phyloP scores from a whole-genome alignment of 2,329 filamentous ascomycete species.

The Clonostachys chloroleuca region DNA sequence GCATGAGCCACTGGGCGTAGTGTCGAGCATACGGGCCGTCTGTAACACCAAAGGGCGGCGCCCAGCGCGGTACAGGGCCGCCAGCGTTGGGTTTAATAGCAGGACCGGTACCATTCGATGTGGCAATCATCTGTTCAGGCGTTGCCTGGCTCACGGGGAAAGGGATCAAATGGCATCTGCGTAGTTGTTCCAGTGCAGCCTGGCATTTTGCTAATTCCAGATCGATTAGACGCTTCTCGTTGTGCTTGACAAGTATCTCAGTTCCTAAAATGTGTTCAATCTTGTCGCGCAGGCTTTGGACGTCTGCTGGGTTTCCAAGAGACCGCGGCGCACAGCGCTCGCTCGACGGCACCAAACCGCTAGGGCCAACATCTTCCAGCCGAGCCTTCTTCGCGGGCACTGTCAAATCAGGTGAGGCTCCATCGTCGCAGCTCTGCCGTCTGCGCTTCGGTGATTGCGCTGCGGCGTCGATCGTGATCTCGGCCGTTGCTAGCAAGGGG shows the following conservation, averaged over 20 bases:
- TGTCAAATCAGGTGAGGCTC: too few relatives aligned
- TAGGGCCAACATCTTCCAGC: too few relatives aligned
- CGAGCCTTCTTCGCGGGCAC: too few relatives aligned
- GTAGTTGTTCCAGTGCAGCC: slow-evolving; percentile 85
- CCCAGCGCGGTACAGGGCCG: slow-evolving; percentile 67
- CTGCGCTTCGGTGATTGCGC: too few relatives aligned
- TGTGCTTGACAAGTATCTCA: slow-evolving; percentile 90
- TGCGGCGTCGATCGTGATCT: too few relatives aligned
- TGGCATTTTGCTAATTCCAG: slow-evolving; percentile 97
- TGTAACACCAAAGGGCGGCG: slow-evolving; percentile 83
- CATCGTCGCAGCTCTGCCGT: too few relatives aligned
- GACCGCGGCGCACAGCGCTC: too few relatives aligned
- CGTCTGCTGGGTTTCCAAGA: neutral
- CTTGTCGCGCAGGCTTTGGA: neutral
- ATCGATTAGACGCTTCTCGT: slow-evolving; percentile 89
- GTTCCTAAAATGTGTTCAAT: neutral
- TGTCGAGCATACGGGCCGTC: slow-evolving; percentile 93
- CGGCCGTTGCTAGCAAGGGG: too few relatives aligned
- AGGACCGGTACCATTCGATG: slow-evolving; percentile 71
- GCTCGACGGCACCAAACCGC: too few relatives aligned
- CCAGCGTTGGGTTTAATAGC: slow-evolving; percentile 59
- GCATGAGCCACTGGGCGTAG: slow-evolving; percentile 93
- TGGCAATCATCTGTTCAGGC: slow-evolving; percentile 62
- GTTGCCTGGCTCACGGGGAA: slow-evolving; percentile 71
- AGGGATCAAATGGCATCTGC: slow-evolving; percentile 86